Evolutionary conservation across 1,284 basidiomycete species (phyloP).

Genomic region (Papiliotrema laurentii): DNA sequence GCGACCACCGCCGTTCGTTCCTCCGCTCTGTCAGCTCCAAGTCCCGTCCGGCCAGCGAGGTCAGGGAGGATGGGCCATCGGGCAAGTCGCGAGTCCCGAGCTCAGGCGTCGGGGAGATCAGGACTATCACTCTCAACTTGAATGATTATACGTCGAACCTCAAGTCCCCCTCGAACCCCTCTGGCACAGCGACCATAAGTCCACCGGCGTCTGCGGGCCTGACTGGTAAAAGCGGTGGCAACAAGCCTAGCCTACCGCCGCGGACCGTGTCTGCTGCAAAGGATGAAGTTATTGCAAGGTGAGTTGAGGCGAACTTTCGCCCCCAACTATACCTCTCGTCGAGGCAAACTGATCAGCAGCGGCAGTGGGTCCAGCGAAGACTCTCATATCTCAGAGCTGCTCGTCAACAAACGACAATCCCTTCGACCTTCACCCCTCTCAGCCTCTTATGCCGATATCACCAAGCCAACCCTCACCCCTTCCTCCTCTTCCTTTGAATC

Average conservation of each 20-base stretch:
- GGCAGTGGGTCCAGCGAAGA: not conserved
- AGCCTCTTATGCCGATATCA: constrained; percentile 15
- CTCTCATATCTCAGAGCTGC: constrained; percentile 11
- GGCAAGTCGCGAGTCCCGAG: not conserved
- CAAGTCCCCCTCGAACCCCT: not conserved
- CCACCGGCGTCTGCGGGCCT: too few species aligned
- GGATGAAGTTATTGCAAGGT: too few species aligned
- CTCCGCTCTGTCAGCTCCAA: constrained; percentile 11
- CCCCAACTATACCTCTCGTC: too few species aligned
- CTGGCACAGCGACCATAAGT: too few species aligned
- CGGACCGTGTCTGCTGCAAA: not conserved
- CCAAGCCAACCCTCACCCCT: constrained; percentile 9
- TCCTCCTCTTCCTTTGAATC: constrained; percentile 4
- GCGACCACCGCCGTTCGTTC: constrained; percentile 12
- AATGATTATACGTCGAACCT: constrained; percentile 30
- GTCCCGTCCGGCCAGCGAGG: constrained; percentile 28
- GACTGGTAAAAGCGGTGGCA: too few species aligned
- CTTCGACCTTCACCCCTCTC: constrained; percentile 29
- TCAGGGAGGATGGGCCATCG: constrained; percentile 13
- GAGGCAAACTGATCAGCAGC: not conserved
- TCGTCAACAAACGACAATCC: constrained; percentile 24
- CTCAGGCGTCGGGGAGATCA: constrained; percentile 7
- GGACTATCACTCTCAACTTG: constrained; percentile 43
- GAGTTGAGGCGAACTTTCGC: too few species aligned
- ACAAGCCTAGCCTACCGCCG: constrained; percentile 5